These are phyloP conservation scores for Chytriomyces sp. DNA, from an alignment of 192 early-diverging fungal species.

Conservation along the genomic window DNA sequence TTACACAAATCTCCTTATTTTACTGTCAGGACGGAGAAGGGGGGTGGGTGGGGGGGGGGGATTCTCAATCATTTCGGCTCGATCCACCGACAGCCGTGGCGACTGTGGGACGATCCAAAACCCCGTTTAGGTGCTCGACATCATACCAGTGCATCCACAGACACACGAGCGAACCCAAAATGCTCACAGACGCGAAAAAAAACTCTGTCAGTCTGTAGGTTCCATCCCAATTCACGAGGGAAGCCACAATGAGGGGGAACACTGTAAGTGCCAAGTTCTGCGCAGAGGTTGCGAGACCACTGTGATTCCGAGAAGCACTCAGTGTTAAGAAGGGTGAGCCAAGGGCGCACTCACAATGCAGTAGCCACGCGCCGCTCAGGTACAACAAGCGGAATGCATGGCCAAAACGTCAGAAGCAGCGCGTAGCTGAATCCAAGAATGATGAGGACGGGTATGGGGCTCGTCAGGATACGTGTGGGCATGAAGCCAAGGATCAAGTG, in stretches of 20 bases:
- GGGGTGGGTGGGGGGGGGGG: no score
- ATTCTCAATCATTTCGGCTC: no score
- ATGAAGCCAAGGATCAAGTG: slow-evolving; percentile 49
- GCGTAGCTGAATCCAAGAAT: slow-evolving; percentile 53
- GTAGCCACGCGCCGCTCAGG: slow-evolving; percentile 36
- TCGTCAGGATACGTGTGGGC: slow-evolving; percentile 16
- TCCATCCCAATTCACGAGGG: slow-evolving; percentile 44
- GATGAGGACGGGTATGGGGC: slow-evolving; percentile 49
- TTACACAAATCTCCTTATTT: no score
- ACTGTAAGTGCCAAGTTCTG: slow-evolving; percentile 55
- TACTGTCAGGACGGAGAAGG: no score
- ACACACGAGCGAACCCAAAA: slow-evolving; percentile 14
- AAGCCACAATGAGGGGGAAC: slow-evolving; percentile 58
- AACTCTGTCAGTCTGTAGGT: slow-evolving; percentile 40
- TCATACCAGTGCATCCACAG: slow-evolving; percentile 35
- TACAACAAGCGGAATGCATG: slow-evolving; percentile 57
- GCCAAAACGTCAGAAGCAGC: slow-evolving; percentile 53
- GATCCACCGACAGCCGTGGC: not conserved
- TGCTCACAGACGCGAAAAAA: slow-evolving; percentile 38
- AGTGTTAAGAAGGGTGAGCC: not conserved
- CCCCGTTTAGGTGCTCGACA: not conserved
- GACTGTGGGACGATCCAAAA: slow-evolving; percentile 17
- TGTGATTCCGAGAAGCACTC: not conserved
- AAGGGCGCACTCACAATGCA: slow-evolving; percentile 41
- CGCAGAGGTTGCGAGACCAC: slow-evolving; percentile 52